Conservation (phyloP, 345 rosid genomes). For the Combretum micranthum region DNA sequence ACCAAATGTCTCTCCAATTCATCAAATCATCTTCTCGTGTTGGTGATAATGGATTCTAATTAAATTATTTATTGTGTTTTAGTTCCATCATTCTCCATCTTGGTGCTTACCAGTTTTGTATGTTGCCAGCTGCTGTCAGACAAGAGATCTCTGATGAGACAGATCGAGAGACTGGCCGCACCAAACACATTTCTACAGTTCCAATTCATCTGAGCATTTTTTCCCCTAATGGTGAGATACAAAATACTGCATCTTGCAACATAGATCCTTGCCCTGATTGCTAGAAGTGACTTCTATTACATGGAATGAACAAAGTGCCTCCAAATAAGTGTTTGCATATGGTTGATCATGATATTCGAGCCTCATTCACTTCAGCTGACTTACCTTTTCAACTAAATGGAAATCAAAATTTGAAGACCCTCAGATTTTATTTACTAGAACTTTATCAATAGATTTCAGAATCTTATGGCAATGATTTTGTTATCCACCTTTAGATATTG, state of each 20-base stretch:
- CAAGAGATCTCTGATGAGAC: constrained; percentile 39
- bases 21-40: not conserved
- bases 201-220: constrained; percentile 32
- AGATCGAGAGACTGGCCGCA: constrained; percentile 34
- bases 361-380: too few relatives aligned
- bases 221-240: constrained; percentile 18
- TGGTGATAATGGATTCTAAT: not conserved
- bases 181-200: constrained; percentile 29
- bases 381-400: too few relatives aligned
- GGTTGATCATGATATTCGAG: too few relatives aligned
- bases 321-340: too few relatives aligned
- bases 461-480: too few relatives aligned
- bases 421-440: too few relatives aligned
- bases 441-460: too few relatives aligned
- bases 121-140: constrained; percentile 27
- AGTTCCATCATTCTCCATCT: constrained; percentile 1
- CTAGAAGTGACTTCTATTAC: too few relatives aligned
- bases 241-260: too few relatives aligned
- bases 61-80: not conserved
- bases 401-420: too few relatives aligned
- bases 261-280: too few relatives aligned
- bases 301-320: too few relatives aligned
- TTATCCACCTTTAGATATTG: not conserved
- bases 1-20: not conserved
- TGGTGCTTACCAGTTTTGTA: not conserved